Evolutionary conservation across 768 basidiomycete species (phyloP).

Genomic region (Floccularia luteovirens): DNA sequence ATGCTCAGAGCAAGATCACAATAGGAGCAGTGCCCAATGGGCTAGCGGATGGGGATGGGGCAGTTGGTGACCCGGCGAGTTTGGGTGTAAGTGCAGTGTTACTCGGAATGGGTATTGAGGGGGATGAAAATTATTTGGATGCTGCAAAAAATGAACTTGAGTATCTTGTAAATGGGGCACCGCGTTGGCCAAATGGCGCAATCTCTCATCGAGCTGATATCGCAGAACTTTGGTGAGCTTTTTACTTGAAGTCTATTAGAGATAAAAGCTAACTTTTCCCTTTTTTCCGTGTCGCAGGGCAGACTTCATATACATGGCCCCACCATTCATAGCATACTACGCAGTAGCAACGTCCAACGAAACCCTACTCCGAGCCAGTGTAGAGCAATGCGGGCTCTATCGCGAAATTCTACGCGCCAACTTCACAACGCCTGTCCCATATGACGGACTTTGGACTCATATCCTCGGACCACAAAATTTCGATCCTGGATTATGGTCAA

Average conservation of each 20-base stretch:
- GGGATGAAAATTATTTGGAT: slow-evolving; percentile 21
- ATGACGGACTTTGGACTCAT: slow-evolving; percentile 15
- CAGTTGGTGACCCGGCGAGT: slow-evolving; percentile 51
- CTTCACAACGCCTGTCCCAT: slow-evolving; percentile 2
- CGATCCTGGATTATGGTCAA: slow-evolving; percentile 22
- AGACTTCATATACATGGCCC: slow-evolving; percentile 51
- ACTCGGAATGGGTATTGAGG: slow-evolving; percentile 33
- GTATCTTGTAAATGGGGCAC: slow-evolving; percentile 33
- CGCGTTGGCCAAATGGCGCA: slow-evolving; percentile 32
- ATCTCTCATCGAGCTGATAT: slow-evolving; percentile 46
- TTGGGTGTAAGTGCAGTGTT: slow-evolving; percentile 35
- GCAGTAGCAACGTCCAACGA: slow-evolving; percentile 26
- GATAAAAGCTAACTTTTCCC: background rate
- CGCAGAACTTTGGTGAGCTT: slow-evolving; percentile 41
- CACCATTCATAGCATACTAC: slow-evolving; percentile 51
- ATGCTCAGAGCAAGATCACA: slow-evolving; percentile 10
- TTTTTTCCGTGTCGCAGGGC: slow-evolving; percentile 33
- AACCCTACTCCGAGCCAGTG: slow-evolving; percentile 31
- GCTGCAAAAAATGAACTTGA: slow-evolving; percentile 32
- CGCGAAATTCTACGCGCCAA: slow-evolving; percentile 29
- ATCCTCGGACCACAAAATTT: slow-evolving; percentile 18
- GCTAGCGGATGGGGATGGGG: slow-evolving; percentile 32
- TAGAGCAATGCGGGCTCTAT: slow-evolving; percentile 42
- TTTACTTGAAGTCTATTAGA: background rate
- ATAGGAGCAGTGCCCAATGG: slow-evolving; percentile 15